A percentile compares a stretch with the other conserved stretches of the same genome.
Evolutionary conservation across 495 filamentous ascomycete species (phyloP).

Genomic region (Aspergillus baeticus): DNA sequence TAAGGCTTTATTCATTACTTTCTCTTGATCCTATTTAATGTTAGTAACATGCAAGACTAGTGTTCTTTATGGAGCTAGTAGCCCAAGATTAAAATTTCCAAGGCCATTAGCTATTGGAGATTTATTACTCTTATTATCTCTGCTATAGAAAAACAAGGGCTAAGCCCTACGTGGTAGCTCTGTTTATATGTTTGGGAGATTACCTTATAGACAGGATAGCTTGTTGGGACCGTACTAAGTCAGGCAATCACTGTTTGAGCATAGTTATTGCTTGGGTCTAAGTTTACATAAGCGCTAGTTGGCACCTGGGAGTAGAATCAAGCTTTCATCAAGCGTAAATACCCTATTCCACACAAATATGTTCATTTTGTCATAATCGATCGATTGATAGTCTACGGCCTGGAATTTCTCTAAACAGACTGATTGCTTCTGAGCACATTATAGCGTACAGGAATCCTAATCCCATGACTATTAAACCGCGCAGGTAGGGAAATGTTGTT

Average conservation of each 20-base stretch:
- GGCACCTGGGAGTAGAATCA: too few species aligned
- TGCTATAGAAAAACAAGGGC: not conserved
- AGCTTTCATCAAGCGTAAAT: too few species aligned
- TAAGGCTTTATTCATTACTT: slow-evolving; percentile 5
- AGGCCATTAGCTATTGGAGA: slow-evolving; percentile 7
- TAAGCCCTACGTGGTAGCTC: slow-evolving; percentile 19
- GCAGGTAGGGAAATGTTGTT: too few species aligned
- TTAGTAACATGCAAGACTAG: slow-evolving; percentile 15
- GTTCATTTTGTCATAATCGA: too few species aligned
- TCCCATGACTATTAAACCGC: too few species aligned
- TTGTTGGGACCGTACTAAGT: too few species aligned
- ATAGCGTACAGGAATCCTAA: too few species aligned
- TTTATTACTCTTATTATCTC: slow-evolving; percentile 13
- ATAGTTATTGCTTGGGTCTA: not conserved
- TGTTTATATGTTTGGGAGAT: slow-evolving; percentile 25
- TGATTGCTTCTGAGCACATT: too few species aligned
- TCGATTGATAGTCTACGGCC: too few species aligned
- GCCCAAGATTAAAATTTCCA: slow-evolving; percentile 22
- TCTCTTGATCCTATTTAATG: slow-evolving; percentile 16
- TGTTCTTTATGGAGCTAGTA: slow-evolving; percentile 12
- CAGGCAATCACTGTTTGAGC: slow-evolving; percentile 2
- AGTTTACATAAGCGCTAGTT: too few species aligned
- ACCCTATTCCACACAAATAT: too few species aligned
- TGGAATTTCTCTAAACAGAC: too few species aligned
- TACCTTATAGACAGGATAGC: not conserved